phyloP scores from a whole-genome alignment of 1,139 yeast species.

The Lodderomyces elongisporus region DNA sequence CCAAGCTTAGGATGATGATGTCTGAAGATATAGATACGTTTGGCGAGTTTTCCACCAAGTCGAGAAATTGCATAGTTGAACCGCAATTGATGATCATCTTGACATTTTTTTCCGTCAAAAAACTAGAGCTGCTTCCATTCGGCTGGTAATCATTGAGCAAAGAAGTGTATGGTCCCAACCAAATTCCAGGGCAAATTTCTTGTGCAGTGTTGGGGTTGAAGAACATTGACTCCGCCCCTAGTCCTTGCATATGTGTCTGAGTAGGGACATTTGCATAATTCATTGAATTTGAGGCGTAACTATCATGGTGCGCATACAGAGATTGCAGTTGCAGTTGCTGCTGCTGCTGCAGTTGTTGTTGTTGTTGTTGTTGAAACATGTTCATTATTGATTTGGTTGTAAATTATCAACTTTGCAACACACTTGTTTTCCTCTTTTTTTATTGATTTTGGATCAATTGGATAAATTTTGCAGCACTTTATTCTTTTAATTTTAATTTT shows the following conservation, averaged over 20 bases:
- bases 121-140: constrained; percentile 7
- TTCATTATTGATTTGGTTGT: neutral
- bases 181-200: constrained; percentile 29
- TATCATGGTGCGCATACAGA: constrained; percentile 3
- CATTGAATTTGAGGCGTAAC: constrained; percentile 8
- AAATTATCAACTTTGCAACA: neutral
- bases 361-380: constrained; percentile 3
- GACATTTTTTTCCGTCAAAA: constrained; percentile 23
- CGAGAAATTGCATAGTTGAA: constrained; percentile 29
- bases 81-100: constrained; percentile 42
- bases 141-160: constrained; percentile 8
- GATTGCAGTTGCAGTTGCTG: neutral
- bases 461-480: no score
- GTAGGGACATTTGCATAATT: no score
- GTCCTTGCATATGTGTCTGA: no score
- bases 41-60: constrained; percentile 17
- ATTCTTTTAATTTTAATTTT: no score
- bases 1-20: constrained; percentile 35
- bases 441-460: neutral
- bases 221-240: constrained; percentile 10
- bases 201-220: constrained; percentile 15
- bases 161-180: constrained; percentile 25
- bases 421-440: neutral
- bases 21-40: constrained; percentile 31
- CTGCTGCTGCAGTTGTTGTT: constrained; percentile 4